Evolutionary conservation across 1,139 yeast genomes (phyloP), one percentile per base, ranked within the genome.

Genomic region (Kurtzmaniella quercitrusa): DNA sequence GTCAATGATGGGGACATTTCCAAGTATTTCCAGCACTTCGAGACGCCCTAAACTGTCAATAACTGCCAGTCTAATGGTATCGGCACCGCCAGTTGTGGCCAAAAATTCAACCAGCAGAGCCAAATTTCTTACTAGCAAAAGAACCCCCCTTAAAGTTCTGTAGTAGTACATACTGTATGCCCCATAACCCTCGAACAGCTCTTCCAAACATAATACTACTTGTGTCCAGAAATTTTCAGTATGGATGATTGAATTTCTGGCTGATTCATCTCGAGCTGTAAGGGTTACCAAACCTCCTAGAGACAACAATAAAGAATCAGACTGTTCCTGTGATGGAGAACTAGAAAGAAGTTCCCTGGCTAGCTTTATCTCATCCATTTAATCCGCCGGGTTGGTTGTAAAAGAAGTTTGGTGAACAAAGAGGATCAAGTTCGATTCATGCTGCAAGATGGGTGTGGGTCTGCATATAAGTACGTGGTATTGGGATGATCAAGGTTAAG

Each of bases 131-230:
- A 51, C 38, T 4, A 59, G 41, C 39, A 61, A 43, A 8, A 60
- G 46, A 1, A 50, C 42, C 2, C 65, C 66, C 38, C 66, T 45
- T 10, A 54, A 46, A 2, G 56, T 44, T 33, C 65, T 41, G 11
- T 56, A 25, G 25, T 57, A 51, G 25, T 39, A 34, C 6, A n/a
- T n/a, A 27, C 8, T 16, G 31, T 12, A 23, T 37, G 8, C 7
- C 17, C n/a, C 25, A 6, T 9, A 9, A n/a, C 18, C 27, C 17
- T 11, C 16, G 27, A 39, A 17, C 19, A 39, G 27, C 3, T 18
- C 14, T 3, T 21, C 18, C 3, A 31, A 8, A 33, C 34, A 27
- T 9, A n/a, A 19, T 9, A 12, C 19, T 11, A 33, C 16, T 10
- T 18, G n/a, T 18, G 37, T 10, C 16, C 18, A 31, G 10, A 33